Evolutionary conservation across 2,329 filamentous ascomycete species (phyloP), one percentile per base, ranked within the genome.

Genomic region (Acarospora socialis): DNA sequence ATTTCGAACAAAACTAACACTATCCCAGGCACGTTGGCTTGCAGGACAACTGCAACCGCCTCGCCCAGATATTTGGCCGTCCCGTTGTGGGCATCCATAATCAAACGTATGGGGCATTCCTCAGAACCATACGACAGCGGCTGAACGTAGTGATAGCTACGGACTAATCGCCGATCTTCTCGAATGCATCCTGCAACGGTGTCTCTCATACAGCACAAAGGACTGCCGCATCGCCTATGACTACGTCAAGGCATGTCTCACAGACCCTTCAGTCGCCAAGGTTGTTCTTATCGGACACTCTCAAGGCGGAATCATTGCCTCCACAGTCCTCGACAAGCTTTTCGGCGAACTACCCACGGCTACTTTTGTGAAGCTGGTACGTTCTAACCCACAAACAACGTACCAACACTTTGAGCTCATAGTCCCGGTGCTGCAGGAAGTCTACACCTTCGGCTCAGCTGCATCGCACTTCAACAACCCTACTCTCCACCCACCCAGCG

Each of bases 401-500:
- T 15, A 13, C 4, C 39, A 44, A 17, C 38, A 48, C 36, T 34
- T 32, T 18, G 17, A 46, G 8, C 30, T 37, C 7, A 44, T 42
- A 16, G 40, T 49, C 8, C 7, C n/a, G n/a, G n/a, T n/a, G 7
- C 22, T n/a, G 13, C 7, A 35, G 33, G 80, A 87, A 52, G 68
- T 87, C 8, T 68, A 66, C 52, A 86, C 80, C 0, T 87, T 87
- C 49, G 81, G 78, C 17, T 78, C 72, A 35, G 80, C 79, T 0
- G 77, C 81, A 0, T 82, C 82, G 45, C 79, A 86, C 51, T 86
- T 83, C 59, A 84, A 84, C 52, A 82, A 83, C 41, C 81, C 80
- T 0, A 66, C 71, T 42, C 65, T 68, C 36, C 35, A 49, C n/a
- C 48, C 47, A 10, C 50, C 52, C 8, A 44, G 54, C 34, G 45